phyloP scores from a whole-genome alignment of 192 early-diverging fungal species.

The Neocallimastix lanati region DNA sequence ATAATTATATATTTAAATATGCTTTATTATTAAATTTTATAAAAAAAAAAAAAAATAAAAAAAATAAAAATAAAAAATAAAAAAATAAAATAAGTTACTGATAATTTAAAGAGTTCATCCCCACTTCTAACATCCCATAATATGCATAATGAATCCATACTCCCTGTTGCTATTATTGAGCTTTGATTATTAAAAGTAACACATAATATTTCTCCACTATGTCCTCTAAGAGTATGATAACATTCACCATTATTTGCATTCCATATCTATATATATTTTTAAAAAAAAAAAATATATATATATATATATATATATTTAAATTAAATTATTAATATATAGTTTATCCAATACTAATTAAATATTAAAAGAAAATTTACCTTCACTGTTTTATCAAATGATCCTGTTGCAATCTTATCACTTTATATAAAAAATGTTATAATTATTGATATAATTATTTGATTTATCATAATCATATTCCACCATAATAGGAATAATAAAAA shows the following conservation, averaged over 20 bases:
- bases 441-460: too few species aligned
- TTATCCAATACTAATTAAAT: too few species aligned
- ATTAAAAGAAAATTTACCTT: too few species aligned
- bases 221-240: constrained; percentile 22
- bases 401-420: constrained; percentile 25
- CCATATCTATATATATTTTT: constrained; percentile 14
- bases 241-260: constrained; percentile 18
- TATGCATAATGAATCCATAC: constrained; percentile 25
- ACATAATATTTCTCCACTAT: constrained; percentile 21
- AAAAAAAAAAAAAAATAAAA: too few species aligned
- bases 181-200: constrained; percentile 12
- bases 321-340: too few species aligned
- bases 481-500: too few species aligned
- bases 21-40: too few species aligned
- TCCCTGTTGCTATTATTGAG: constrained; percentile 14
- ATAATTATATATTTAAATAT: too few species aligned
- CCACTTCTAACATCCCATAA: constrained; percentile 29
- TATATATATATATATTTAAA: neutral
- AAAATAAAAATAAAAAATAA: too few species aligned
- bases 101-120: constrained; percentile 14
- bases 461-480: too few species aligned
- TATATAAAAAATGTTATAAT: too few species aligned
- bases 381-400: constrained; percentile 29
- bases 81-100: constrained; percentile 1
- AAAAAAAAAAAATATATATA: neutral